Evolutionary conservation across 441 rosid species (phyloP).

Genomic region (Gossypium davidsonii): DNA sequence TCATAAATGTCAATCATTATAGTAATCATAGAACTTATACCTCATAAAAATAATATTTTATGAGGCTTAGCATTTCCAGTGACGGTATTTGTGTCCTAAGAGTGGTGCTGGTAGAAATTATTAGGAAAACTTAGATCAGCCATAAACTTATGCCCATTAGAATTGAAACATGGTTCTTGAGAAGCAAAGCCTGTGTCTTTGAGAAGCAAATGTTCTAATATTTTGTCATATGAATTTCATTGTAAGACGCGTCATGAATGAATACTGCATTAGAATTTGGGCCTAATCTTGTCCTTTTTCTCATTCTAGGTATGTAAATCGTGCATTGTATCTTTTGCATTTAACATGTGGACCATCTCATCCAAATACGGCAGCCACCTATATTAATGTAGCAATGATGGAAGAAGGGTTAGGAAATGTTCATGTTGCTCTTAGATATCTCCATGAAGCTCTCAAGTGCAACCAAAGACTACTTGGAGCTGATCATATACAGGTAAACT

Average conservation of each 20-base stretch:
- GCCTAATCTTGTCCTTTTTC: constrained; percentile 16
- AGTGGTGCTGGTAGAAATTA: not conserved
- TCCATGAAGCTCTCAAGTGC: constrained; percentile 80
- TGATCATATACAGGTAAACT: constrained; percentile 68
- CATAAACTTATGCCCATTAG: not conserved
- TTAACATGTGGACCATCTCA: constrained; percentile 74
- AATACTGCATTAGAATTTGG: not conserved
- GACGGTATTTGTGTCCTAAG: not conserved
- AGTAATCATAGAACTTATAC: not conserved
- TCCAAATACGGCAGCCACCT: constrained; percentile 81
- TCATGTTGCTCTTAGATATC: constrained; percentile 69
- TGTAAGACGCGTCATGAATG: not conserved
- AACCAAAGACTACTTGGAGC: constrained; percentile 71
- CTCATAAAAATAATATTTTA: not conserved
- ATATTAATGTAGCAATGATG: constrained; percentile 84
- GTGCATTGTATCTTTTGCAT: constrained; percentile 68
- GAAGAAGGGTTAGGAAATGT: constrained; percentile 80
- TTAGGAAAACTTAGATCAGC: not conserved
- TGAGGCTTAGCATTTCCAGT: not conserved
- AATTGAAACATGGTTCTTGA: not conserved
- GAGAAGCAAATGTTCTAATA: not conserved
- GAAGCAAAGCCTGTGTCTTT: not conserved
- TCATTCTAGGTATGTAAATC: constrained; percentile 58
- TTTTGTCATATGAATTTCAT: not conserved
- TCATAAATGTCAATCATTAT: not conserved